Conservation (phyloP, 768 basidiomycete species). For the Naganishia friedmannii region DNA sequence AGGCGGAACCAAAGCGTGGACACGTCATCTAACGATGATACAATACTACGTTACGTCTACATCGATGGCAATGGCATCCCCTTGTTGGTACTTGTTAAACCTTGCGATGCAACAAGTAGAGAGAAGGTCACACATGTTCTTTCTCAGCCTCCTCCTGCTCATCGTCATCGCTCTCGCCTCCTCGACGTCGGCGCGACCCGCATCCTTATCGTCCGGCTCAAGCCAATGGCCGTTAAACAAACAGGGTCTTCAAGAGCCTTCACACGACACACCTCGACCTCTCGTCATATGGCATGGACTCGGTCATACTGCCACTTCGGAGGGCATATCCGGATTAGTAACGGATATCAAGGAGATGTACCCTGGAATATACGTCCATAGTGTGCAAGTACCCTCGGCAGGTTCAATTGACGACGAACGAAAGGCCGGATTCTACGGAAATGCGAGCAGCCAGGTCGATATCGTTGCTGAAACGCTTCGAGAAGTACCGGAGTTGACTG, state of each 20-base stretch:
- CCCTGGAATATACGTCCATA: constrained; percentile 51
- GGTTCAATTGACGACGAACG: constrained; percentile 49
- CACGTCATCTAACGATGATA: constrained; percentile 1
- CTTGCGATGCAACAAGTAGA: too few relatives aligned
- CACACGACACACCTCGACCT: constrained; percentile 19
- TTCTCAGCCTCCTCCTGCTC: background rate
- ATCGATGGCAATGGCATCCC: too few relatives aligned
- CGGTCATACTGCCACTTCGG: constrained; percentile 52
- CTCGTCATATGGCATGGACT: constrained; percentile 55
- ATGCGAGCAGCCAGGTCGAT: constrained; percentile 46
- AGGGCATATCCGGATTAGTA: constrained; percentile 49
- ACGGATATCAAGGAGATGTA: constrained; percentile 43
- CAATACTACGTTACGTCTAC: too few relatives aligned
- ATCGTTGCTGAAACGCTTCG: constrained; percentile 47
- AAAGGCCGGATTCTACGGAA: constrained; percentile 52
- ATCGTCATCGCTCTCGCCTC: background rate
- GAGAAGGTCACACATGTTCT: background rate
- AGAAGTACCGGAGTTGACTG: constrained; percentile 42
- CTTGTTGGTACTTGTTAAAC: background rate
- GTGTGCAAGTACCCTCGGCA: constrained; percentile 45
- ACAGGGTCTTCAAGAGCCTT: background rate
- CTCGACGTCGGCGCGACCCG: background rate
- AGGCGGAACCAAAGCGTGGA: background rate
- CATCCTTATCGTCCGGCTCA: too few relatives aligned
- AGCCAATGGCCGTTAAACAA: background rate